Evolutionary conservation across 2,329 filamentous ascomycete species (phyloP).

Genomic region (Tympanopsis confertula): DNA sequence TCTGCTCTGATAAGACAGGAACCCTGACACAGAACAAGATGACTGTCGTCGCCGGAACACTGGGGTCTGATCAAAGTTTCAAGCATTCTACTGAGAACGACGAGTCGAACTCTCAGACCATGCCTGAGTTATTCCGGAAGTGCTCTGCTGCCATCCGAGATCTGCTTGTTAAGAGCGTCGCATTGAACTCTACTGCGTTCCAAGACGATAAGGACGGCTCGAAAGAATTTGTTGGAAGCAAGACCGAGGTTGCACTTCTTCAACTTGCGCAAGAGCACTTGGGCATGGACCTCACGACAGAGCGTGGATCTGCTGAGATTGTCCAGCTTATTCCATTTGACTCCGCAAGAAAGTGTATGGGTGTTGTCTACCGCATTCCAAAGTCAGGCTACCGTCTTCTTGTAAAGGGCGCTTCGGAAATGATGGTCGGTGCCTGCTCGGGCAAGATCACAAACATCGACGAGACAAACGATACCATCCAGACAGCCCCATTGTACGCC

Average conservation of each 20-base stretch:
- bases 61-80: slow-evolving; percentile 48
- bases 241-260: slow-evolving; percentile 43
- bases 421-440: slow-evolving; percentile 32
- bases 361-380: slow-evolving; percentile 34
- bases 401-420: slow-evolving; percentile 45
- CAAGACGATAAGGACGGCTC: slow-evolving; percentile 34
- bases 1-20: slow-evolving; percentile 72
- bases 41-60: slow-evolving; percentile 63
- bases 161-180: not conserved
- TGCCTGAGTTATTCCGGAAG: not conserved
- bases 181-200: slow-evolving; percentile 34
- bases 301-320: slow-evolving; percentile 31
- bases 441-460: not conserved
- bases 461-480: not conserved
- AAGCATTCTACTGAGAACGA: slow-evolving; percentile 21
- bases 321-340: slow-evolving; percentile 41
- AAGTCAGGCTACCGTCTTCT: slow-evolving; percentile 32
- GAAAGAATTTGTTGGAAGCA: slow-evolving; percentile 37
- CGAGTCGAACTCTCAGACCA: slow-evolving; percentile 3
- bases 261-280: slow-evolving; percentile 36
- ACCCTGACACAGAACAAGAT: slow-evolving; percentile 67
- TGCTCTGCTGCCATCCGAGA: not conserved
- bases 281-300: slow-evolving; percentile 33
- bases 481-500: not conserved
- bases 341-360: slow-evolving; percentile 43